Evolutionary conservation across 1,284 basidiomycete genomes (phyloP).

Genomic region (Boletus semigastroideus): DNA sequence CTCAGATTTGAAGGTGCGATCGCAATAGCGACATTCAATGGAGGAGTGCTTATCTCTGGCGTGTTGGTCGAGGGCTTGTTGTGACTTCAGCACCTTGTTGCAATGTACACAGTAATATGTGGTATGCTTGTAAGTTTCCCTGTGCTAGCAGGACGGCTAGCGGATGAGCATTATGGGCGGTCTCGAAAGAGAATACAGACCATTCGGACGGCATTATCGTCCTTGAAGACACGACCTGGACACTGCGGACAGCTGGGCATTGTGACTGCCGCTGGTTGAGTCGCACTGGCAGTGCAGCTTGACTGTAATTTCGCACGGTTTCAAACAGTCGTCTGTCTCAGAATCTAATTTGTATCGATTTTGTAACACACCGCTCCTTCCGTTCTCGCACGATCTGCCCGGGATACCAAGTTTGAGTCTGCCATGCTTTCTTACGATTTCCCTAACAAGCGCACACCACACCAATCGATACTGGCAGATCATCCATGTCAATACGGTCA

Average conservation of each 20-base stretch:
- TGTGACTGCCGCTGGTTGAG: background rate
- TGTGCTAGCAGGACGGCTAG: constrained; percentile 15
- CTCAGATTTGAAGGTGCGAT: constrained; percentile 10
- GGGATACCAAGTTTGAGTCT: too few species aligned
- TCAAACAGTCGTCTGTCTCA: too few species aligned
- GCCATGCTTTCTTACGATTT: too few species aligned
- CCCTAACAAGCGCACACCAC: too few species aligned
- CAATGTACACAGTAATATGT: constrained; percentile 14
- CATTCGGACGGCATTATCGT: constrained; percentile 8
- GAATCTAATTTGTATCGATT: too few species aligned
- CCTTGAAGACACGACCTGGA: constrained; percentile 15
- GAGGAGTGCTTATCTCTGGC: constrained; percentile 13
- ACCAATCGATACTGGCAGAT: too few species aligned
- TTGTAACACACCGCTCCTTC: too few species aligned
- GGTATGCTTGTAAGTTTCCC: constrained; percentile 9
- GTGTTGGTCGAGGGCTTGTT: constrained; percentile 16
- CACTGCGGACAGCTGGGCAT: constrained; percentile 24
- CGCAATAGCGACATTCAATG: constrained; percentile 20
- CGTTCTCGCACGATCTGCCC: too few species aligned
- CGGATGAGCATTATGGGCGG: background rate
- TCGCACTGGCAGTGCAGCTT: too few species aligned
- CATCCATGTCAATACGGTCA: too few species aligned
- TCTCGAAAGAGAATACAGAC: constrained; percentile 13
- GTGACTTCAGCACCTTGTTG: background rate
- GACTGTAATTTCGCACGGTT: constrained; percentile 16